phyloP scores from a whole-genome alignment of 1,284 basidiomycete species.

The Austroboletus olivaceoglutinosus region DNA sequence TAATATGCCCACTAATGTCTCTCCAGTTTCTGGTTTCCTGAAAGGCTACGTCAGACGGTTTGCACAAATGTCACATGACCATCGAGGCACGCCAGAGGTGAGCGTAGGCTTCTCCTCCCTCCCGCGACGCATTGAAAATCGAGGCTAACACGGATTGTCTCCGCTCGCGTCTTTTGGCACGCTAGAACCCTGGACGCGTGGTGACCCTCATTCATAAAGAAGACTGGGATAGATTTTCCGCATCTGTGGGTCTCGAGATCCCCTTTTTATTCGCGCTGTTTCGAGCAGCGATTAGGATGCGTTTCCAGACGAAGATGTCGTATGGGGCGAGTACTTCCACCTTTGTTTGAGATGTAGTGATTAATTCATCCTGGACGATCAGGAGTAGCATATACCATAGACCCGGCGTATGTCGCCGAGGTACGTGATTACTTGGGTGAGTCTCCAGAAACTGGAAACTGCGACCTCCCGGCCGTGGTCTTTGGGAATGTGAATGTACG shows the following conservation, averaged over 20 bases:
- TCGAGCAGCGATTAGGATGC: constrained; percentile 49
- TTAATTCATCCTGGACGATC: neutral
- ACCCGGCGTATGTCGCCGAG: constrained; percentile 67
- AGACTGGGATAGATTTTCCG: constrained; percentile 76
- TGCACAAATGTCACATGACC: constrained; percentile 85
- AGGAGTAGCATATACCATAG: constrained; percentile 83
- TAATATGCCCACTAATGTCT: neutral
- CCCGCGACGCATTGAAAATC: too few relatives aligned
- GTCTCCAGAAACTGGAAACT: constrained; percentile 8
- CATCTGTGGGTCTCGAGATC: constrained; percentile 43
- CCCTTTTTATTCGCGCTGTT: neutral
- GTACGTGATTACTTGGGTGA: constrained; percentile 80
- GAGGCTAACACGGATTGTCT: neutral
- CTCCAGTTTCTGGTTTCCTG: constrained; percentile 70
- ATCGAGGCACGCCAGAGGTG: constrained; percentile 79
- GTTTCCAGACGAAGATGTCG: constrained; percentile 75
- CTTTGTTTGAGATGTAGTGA: neutral
- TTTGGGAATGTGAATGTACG: neutral
- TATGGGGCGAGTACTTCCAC: constrained; percentile 63
- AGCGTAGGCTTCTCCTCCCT: too few relatives aligned
- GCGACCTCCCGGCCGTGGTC: neutral
- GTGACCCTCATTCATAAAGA: constrained; percentile 84
- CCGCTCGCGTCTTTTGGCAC: neutral
- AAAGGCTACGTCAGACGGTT: constrained; percentile 86
- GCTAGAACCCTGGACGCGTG: constrained; percentile 76